A percentile compares a stretch with the other conserved stretches of the same genome.
These are phyloP conservation scores for Santalum album DNA, from an alignment of 164 flowering plant genomes.

Conservation along the genomic window DNA sequence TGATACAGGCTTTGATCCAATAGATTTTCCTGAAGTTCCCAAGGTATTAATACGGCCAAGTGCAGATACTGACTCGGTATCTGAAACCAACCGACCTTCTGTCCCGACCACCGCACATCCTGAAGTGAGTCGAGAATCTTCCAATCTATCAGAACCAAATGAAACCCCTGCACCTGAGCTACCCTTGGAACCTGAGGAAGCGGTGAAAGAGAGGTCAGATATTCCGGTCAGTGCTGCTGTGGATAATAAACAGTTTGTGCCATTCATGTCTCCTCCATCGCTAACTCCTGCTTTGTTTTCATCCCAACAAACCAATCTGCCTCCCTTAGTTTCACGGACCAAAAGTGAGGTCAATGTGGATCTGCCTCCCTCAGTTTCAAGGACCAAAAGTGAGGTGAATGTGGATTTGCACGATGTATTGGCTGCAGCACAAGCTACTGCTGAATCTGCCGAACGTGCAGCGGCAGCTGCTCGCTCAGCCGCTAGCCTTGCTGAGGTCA, in stretches of 20 bases:
- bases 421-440: conserved; percentile 89
- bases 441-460: conserved; percentile 86
- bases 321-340: conserved; percentile 22
- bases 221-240: conserved; percentile 5
- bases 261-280: conserved; percentile 56
- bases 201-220: conserved; percentile 16
- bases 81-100: conserved; percentile 20
- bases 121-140: conserved; percentile 19
- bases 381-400: conserved; percentile 33
- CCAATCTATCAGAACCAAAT: conserved; percentile 11
- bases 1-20: conserved; percentile 41
- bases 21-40: conserved; percentile 89
- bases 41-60: conserved; percentile 33
- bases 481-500: conserved; percentile 74
- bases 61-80: conserved; percentile 18
- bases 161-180: conserved; percentile 12
- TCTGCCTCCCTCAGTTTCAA: conserved; percentile 21
- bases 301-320: conserved; percentile 13
- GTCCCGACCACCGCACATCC: conserved; percentile 20
- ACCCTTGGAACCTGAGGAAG: conserved; percentile 18
- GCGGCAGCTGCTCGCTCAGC: conserved; percentile 93
- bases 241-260: conserved; percentile 56
- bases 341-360: conserved; percentile 33
- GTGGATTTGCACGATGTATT: conserved; percentile 81
- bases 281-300: conserved; percentile 29